Conservation (phyloP, 164 flowering plant genomes). For the Hamamelis virginiana region DNA sequence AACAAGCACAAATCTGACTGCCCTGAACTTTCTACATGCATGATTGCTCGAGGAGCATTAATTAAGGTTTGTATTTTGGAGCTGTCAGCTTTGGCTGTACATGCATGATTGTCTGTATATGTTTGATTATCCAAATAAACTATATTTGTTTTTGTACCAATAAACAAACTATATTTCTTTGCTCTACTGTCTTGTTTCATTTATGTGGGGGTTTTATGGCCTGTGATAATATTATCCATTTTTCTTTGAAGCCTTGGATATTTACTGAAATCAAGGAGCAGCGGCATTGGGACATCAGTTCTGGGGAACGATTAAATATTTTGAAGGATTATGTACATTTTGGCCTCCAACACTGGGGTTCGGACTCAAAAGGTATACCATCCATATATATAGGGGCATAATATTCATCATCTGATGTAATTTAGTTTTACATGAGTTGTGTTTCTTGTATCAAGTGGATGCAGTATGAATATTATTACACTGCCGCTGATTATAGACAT, state of each 20-base stretch:
- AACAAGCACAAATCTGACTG: constrained; percentile 66
- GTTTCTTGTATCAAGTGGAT: background rate
- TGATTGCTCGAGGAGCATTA: constrained; percentile 93
- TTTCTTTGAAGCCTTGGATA: constrained; percentile 83
- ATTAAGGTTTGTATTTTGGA: constrained; percentile 55
- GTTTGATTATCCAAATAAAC: background rate
- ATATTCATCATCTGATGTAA: no score
- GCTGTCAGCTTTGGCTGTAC: background rate
- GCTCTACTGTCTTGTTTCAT: background rate
- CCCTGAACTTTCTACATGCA: constrained; percentile 75
- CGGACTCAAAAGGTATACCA: constrained; percentile 82
- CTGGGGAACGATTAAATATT: constrained; percentile 76
- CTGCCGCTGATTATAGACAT: no score
- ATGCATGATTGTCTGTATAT: background rate
- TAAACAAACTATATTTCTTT: no score
- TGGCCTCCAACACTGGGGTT: constrained; percentile 99
- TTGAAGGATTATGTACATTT: constrained; percentile 72
- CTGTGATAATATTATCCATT: constrained; percentile 3
- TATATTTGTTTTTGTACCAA: background rate
- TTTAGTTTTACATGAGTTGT: background rate
- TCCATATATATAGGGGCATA: background rate
- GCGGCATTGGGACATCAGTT: constrained; percentile 96
- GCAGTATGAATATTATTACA: no score
- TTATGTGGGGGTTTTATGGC: background rate
- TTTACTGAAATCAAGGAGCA: constrained; percentile 98